Conservation (phyloP, 176 grass and related monocot species). For the Melocanna baccifera region DNA sequence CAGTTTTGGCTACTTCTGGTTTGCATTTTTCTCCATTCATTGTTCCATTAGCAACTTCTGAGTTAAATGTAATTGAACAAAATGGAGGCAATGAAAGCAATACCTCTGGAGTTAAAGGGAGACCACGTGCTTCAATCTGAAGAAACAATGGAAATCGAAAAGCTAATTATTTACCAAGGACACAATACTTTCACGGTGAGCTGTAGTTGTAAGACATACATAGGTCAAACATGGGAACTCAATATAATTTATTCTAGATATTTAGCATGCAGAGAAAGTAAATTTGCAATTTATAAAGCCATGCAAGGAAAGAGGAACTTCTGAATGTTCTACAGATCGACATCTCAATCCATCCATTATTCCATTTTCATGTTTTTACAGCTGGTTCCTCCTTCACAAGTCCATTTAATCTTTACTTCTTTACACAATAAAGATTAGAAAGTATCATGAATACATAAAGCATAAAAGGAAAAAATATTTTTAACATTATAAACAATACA, state of each 20-base stretch:
- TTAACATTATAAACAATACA: neutral
- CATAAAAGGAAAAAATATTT: neutral
- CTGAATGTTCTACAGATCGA: neutral
- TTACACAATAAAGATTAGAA: neutral
- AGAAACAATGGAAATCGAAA: conserved; percentile 23
- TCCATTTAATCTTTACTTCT: neutral
- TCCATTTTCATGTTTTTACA: neutral
- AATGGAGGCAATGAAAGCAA: conserved; percentile 81
- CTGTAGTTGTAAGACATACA: neutral
- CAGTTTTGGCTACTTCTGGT: conserved; percentile 99
- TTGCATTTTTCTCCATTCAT: conserved; percentile 62
- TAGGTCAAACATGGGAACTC: neutral
- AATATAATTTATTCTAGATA: neutral
- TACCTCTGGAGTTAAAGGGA: conserved; percentile 70
- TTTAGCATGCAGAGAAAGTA: neutral
- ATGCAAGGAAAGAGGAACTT: neutral
- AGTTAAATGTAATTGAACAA: conserved; percentile 84
- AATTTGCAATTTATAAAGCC: neutral
- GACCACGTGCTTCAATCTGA: conserved; percentile 75
- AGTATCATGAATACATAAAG: neutral
- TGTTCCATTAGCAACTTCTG: conserved; percentile 56
- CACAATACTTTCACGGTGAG: neutral
- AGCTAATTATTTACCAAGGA: conserved; percentile 4
- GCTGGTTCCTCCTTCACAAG: neutral
- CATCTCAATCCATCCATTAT: neutral